Percentiles rank a stretch among this genome's conserved stretches.
These are phyloP conservation scores for Mangifera indica DNA, from an alignment of 345 rosid genomes.

Conservation along the genomic window DNA sequence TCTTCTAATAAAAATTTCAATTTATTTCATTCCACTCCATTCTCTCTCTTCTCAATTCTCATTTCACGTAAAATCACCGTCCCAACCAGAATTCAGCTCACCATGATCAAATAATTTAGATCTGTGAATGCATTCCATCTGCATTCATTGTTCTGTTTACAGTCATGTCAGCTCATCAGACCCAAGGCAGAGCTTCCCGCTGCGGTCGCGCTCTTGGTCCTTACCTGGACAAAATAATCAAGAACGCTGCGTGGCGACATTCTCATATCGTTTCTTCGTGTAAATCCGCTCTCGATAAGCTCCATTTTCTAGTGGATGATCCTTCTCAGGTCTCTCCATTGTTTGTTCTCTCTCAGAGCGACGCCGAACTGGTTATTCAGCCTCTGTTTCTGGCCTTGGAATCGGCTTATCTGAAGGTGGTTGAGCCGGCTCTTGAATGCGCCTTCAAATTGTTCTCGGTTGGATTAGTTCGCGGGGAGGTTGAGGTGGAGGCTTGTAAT, in stretches of 20 bases:
- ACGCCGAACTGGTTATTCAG: slow-evolving; percentile 54
- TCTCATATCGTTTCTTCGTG: slow-evolving; percentile 78
- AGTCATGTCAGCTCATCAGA: slow-evolving; percentile 54
- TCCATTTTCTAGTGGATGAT: slow-evolving; percentile 51
- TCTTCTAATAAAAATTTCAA: not conserved
- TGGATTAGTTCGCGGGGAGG: slow-evolving; percentile 64
- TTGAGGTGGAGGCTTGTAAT: slow-evolving; percentile 16
- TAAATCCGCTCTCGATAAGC: slow-evolving; percentile 79
- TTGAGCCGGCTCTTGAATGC: slow-evolving; percentile 86
- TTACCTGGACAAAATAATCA: slow-evolving; percentile 78
- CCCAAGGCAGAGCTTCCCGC: slow-evolving; percentile 73
- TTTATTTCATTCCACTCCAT: not conserved
- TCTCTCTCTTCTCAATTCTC: not conserved
- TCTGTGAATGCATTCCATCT: slow-evolving; percentile 16
- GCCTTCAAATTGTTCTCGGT: slow-evolving; percentile 68
- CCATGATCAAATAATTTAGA: not conserved
- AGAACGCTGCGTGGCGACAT: slow-evolving; percentile 95
- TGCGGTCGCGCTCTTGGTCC: slow-evolving; percentile 84
- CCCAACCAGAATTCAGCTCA: too few species aligned
- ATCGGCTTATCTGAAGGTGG: slow-evolving; percentile 63
- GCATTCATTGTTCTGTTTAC: slow-evolving; percentile 1
- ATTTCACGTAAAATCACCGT: too few species aligned
- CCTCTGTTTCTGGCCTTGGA: slow-evolving; percentile 76
- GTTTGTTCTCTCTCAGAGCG: slow-evolving; percentile 58
- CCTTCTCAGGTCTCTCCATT: slow-evolving; percentile 44